Percentiles rank a stretch among this genome's conserved stretches.
phyloP scores from a whole-genome alignment of 495 filamentous ascomycete species.

The Neurospora intermedia region DNA sequence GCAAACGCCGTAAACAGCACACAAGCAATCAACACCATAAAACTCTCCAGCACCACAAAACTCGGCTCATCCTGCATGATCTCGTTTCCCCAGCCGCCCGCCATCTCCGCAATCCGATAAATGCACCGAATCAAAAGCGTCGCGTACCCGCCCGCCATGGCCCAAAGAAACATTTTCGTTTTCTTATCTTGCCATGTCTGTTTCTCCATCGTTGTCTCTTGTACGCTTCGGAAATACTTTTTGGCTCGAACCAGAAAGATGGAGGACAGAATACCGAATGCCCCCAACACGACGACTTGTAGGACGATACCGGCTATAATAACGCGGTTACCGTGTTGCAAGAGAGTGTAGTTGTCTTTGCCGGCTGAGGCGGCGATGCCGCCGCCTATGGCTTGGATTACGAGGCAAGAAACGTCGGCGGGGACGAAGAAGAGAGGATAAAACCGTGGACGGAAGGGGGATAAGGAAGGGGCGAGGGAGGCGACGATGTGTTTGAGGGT shows the following conservation, averaged over 20 bases:
- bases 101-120: slow-evolving; percentile 60
- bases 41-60: slow-evolving; percentile 51
- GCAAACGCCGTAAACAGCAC: slow-evolving; percentile 25
- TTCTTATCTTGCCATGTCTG: slow-evolving; percentile 22
- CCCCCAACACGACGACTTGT: slow-evolving; percentile 52
- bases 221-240: slow-evolving; percentile 20
- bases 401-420: slow-evolving; percentile 53
- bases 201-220: slow-evolving; percentile 6
- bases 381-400: slow-evolving; percentile 57
- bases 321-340: slow-evolving; percentile 45
- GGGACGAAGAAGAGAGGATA: slow-evolving; percentile 57
- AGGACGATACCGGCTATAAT: slow-evolving; percentile 63
- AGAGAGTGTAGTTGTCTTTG: slow-evolving; percentile 22
- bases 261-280: slow-evolving; percentile 39
- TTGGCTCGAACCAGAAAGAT: slow-evolving; percentile 37
- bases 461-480: slow-evolving; percentile 37
- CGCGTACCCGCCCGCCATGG: slow-evolving; percentile 44
- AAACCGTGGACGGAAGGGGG: slow-evolving; percentile 40
- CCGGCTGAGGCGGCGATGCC: slow-evolving; percentile 46
- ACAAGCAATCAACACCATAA: slow-evolving; percentile 30
- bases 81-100: slow-evolving; percentile 54
- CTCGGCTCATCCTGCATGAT: slow-evolving; percentile 57
- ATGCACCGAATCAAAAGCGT: slow-evolving; percentile 56
- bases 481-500: slow-evolving; percentile 53
- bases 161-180: slow-evolving; percentile 43